A percentile compares a stretch with the other conserved stretches of the same genome.
These are phyloP conservation scores for Vinca major DNA, from an alignment of 305 asterid species.

Conservation along the genomic window DNA sequence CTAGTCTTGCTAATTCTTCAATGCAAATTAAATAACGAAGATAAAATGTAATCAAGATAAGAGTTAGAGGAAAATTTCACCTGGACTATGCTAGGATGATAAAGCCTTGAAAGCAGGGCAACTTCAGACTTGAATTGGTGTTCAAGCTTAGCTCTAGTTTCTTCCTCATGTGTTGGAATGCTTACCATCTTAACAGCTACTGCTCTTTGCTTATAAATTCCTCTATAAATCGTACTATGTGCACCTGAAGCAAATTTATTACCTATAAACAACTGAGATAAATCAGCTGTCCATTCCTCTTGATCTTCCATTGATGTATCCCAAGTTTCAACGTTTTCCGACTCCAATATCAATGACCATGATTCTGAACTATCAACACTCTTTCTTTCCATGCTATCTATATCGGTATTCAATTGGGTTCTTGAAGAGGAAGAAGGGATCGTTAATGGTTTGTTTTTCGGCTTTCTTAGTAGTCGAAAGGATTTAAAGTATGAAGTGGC, in stretches of 20 bases:
- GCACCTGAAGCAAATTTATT: slow-evolving; percentile 95
- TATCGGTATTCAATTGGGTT: slow-evolving; percentile 25
- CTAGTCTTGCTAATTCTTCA: too few relatives aligned
- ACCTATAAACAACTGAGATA: slow-evolving; percentile 87
- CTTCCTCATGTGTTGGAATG: slow-evolving; percentile 67
- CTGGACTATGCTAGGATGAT: slow-evolving; percentile 89
- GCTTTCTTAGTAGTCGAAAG: slow-evolving; percentile 36
- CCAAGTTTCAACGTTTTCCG: slow-evolving; percentile 75
- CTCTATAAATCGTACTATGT: slow-evolving; percentile 87
- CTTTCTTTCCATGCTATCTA: slow-evolving; percentile 60
- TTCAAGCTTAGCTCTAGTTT: slow-evolving; percentile 61
- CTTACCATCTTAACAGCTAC: slow-evolving; percentile 93
- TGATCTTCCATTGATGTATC: slow-evolving; percentile 56
- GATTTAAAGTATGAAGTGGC: slow-evolving; percentile 61
- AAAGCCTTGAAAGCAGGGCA: slow-evolving; percentile 71
- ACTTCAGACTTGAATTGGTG: slow-evolving; percentile 82
- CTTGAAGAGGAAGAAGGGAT: too few relatives aligned
- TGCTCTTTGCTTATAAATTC: slow-evolving; percentile 83
- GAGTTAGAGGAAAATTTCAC: slow-evolving; percentile 17
- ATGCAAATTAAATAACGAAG: too few relatives aligned
- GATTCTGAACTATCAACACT: slow-evolving; percentile 87
- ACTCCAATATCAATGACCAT: slow-evolving; percentile 88
- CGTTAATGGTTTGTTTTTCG: slow-evolving; percentile 33
- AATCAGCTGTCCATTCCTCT: slow-evolving; percentile 96
- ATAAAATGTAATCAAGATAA: too few relatives aligned